Base-by-base conservation (phyloP, 495 filamentous ascomycete genomes). In the Xylaria cubensis region DNA sequence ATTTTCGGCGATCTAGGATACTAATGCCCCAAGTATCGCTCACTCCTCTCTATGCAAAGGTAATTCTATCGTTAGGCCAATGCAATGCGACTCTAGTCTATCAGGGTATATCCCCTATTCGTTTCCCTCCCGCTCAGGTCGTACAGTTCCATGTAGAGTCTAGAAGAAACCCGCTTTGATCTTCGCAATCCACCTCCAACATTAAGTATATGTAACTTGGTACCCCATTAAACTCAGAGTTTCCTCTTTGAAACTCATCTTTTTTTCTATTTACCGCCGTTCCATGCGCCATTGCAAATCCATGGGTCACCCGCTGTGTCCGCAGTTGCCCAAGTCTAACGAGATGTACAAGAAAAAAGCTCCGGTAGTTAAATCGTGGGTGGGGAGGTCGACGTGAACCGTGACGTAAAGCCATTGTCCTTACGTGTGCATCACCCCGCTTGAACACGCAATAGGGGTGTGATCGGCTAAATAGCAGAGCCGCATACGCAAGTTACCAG, bases 271-370 rank as follows among this genome's bases (percentile, higher is more conserved):
- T 67, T 67, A 55, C n/a, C 24, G 26, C 32, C 50, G 21, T 55
- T 42, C 65, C 65, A 5, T 67, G 65, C 50, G 65, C 65, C 65
- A 50, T 34, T 32, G 65, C 50, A 66, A 36, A 51, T 39, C 64
- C 44, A 26, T 53, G 29, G 64, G 44, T 41, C 44, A 21, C 53
- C 46, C 46, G 46, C 29, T 50, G 19, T 53, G 64, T 34, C 4
- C 8, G 26, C 17, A 34, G n/a, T 39, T 39, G 29, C 26, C 64
- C 44, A 36, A 53, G 46, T 66, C 64, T 66, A 66, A 21, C 50
- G 64, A 51, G 44, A 66, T 39, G 51, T 53, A 46, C 10, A 66
- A 41, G 39, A 66, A 32, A n/a, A 32, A 53, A 53, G 44, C 44
- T 29, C 26, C 19, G 26, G 24, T 17, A 32, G 64, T 6, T 46